Base-by-base conservation (phyloP, 345 rosid species). In the Kernera saxatilis region DNA sequence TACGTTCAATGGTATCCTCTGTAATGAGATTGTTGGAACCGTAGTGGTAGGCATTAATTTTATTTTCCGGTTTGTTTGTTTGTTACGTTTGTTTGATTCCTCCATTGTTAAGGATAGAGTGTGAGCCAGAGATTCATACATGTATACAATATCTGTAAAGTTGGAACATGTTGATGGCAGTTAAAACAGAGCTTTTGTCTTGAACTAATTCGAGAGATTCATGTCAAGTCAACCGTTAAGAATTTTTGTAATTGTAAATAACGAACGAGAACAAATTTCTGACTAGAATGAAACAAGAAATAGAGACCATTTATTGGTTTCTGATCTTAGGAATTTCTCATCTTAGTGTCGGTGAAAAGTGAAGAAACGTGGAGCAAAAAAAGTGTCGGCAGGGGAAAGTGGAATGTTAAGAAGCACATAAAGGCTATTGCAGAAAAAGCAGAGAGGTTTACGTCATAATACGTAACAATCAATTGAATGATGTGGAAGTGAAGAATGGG, bases 71-170 rank as follows among this genome's bases (percentile, higher is more conserved):
- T 46, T 49, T 26, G 67, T 73, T 74, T 50, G 60, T 66, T 51
- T 70, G 7, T 59, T 25, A 65, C 27, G 73, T 74, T 74, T 40
- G 68, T 74, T 67, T 22, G 63, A 52, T 74, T 60, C 37, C 52
- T 30, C 67, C 64, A 66, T 65, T 65, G 78, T 58, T 58, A 49
- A 60, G 36, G 46, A 39, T 37, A 74, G 67, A n/a, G 67, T 66
- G 72, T 66, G 72, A 37, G 68, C 72, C 60, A 74, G 54, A 67
- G 69, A 74, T 74, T 60, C 69, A 74, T 67, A 67, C 69, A 67
- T 59, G 73, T 60, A 74, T 51, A 67, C 78, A 43, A 43, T 74
- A 60, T 74, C 73, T 74, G 73, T 74, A 74, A 74, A 74, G 78
- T 51, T 59, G 68, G 43, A 50, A 40, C 68, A 67, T 74, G 78